Base-by-base conservation (phyloP, 306 rosid species). In the Urtica urens region DNA sequence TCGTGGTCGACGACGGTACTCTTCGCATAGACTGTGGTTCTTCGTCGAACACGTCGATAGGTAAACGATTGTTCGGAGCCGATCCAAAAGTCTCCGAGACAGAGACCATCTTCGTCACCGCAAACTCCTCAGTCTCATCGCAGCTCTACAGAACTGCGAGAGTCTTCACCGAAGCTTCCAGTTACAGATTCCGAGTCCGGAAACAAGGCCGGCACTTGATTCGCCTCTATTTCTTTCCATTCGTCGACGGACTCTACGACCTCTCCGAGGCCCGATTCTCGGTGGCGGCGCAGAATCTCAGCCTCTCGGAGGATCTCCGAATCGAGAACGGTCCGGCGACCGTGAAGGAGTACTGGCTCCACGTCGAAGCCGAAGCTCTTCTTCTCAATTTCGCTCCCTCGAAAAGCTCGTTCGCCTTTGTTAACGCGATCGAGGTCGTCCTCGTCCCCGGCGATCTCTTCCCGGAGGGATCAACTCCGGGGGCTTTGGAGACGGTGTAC, bases 11-110 rank as follows among this genome's bases (percentile, higher is more conserved):
- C 42, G 40, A 12, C 17, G 84, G 73, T 45, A 55, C 25, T 31
- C 53, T 51, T 68, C 64, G 76, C 29, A 63, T 82, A 35, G 77
- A 76, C 30, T 82, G 84, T 76, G 93, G 87, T 57, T 82, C 93
- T 18, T 22, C 39, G 12, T 68, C 55, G 49, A 63, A 63, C 48
- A 48, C 26, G 16, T 49, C 57, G 21, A 71, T 78, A 6, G 79
- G 71, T 41, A 45, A 19, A 46, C 87, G 79, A 27, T 21, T 47
- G 54, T 82, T 78, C 57, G 43, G 52, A 37, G 50, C 75, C 24
- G 87, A 79, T 63, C 80, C 78, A 25, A 71, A 73, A 48, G 56
- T 73, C 54, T 61, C 73, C 13, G 19, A 68, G 34, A 21, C 30
- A 3, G 62, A 68, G 34, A 21, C 30, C 2, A 59, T 60, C 35